Percentiles rank a stretch among this genome's conserved stretches.
These are phyloP conservation scores for Diversispora eburnea DNA, from an alignment of 192 early-diverging fungal genomes.

Conservation along the genomic window DNA sequence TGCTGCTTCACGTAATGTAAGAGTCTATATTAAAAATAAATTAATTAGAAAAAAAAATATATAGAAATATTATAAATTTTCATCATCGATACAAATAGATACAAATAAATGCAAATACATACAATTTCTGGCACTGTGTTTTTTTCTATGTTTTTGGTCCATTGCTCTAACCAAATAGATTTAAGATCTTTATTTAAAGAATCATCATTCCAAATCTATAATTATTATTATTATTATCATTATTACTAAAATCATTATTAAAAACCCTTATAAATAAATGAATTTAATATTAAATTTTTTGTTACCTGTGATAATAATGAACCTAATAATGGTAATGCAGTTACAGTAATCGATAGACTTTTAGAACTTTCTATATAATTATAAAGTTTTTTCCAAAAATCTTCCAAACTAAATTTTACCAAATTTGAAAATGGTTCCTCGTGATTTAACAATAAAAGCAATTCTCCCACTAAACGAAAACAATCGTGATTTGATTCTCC, in stretches of 20 bases:
- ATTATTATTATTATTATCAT: neutral
- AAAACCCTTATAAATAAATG: no score
- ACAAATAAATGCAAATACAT: neutral
- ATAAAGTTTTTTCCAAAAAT: constrained; percentile 21
- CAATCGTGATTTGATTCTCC: neutral
- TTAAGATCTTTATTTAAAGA: constrained; percentile 1
- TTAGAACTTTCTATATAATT: constrained; percentile 2
- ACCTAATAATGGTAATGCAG: constrained; percentile 13
- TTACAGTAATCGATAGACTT: neutral
- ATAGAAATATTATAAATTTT: neutral
- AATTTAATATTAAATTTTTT: no score
- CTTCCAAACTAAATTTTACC: neutral
- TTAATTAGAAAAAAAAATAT: no score
- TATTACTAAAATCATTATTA: no score
- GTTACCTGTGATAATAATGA: constrained; percentile 6
- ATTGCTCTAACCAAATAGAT: constrained; percentile 3
- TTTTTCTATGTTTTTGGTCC: constrained; percentile 13
- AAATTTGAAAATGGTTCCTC: constrained; percentile 15
- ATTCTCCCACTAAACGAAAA: neutral
- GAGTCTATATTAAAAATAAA: neutral
- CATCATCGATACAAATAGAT: neutral
- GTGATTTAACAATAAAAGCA: constrained; percentile 1
- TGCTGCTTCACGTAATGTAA: constrained; percentile 16
- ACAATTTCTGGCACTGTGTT: constrained; percentile 19
- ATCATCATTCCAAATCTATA: constrained; percentile 13